A percentile compares a stretch with the other conserved stretches of the same genome.
phyloP scores from a whole-genome alignment of 495 filamentous ascomycete genomes.

The Aspergillus taichungensis region DNA sequence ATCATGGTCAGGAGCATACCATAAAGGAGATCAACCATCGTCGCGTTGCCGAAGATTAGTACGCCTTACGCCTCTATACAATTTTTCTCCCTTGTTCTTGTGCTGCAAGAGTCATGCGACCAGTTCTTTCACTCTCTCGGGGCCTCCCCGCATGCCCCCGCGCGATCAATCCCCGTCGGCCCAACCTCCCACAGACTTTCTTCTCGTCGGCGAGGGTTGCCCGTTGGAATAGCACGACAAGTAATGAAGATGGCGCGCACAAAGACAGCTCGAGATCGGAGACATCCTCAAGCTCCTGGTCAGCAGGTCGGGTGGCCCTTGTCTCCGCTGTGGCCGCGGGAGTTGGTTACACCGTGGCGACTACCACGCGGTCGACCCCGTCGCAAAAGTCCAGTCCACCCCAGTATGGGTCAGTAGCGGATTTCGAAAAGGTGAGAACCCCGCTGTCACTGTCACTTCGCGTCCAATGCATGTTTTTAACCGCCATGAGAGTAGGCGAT shows the following conservation, averaged over 20 bases:
- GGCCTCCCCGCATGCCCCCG: constrained; percentile 22
- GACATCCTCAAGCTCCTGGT: constrained; percentile 23
- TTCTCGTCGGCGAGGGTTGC: constrained; percentile 3
- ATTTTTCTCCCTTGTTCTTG: not conserved
- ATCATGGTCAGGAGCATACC: no score
- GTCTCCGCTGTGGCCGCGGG: constrained; percentile 28
- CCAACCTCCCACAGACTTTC: constrained; percentile 9
- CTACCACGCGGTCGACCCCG: constrained; percentile 9
- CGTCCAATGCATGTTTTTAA: not conserved
- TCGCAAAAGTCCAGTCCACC: constrained; percentile 12
- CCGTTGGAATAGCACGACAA: constrained; percentile 16
- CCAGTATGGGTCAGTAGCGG: constrained; percentile 30
- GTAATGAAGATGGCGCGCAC: constrained; percentile 1
- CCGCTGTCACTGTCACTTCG: not conserved
- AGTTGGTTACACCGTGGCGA: constrained; percentile 29
- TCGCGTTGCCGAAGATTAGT: not conserved
- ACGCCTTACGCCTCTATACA: not conserved
- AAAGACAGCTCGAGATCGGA: constrained; percentile 6
- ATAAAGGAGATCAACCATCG: not conserved
- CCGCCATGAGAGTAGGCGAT: constrained; percentile 43
- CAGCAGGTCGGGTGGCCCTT: constrained; percentile 20
- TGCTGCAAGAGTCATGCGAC: constrained; percentile 15
- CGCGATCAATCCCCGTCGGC: constrained; percentile 14
- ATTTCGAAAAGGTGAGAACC: constrained; percentile 32
- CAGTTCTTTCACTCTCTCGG: constrained; percentile 15